phyloP scores from a whole-genome alignment of 768 basidiomycete genomes.

The Flagelloscypha sp. region DNA sequence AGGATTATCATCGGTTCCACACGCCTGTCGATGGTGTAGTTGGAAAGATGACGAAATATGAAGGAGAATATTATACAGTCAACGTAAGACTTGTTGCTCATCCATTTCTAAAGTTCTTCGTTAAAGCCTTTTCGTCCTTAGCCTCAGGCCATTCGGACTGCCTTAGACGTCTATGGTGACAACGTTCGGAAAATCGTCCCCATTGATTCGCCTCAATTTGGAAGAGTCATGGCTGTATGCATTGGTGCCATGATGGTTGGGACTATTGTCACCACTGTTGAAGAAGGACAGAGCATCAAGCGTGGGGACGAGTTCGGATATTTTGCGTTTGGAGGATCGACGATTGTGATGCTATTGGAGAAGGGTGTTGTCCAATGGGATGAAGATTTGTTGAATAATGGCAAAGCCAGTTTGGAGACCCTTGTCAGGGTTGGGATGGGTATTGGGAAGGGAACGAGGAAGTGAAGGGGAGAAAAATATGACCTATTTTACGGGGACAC shows the following conservation, averaged over 20 bases:
- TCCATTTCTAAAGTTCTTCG: not conserved
- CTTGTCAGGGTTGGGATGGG: slow-evolving; percentile 85
- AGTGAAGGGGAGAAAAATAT: no score
- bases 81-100: slow-evolving; percentile 45
- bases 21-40: slow-evolving; percentile 79
- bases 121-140: slow-evolving; percentile 19
- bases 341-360: slow-evolving; percentile 86
- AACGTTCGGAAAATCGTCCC: slow-evolving; percentile 90
- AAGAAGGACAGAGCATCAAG: slow-evolving; percentile 71
- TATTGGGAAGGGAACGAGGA: slow-evolving; percentile 40
- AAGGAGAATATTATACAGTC: slow-evolving; percentile 95
- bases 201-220: slow-evolving; percentile 84
- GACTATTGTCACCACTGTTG: slow-evolving; percentile 79
- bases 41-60: slow-evolving; percentile 73
- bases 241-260: slow-evolving; percentile 96
- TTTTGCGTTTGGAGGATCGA: slow-evolving; percentile 94
- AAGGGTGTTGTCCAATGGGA: slow-evolving; percentile 84
- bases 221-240: slow-evolving; percentile 86
- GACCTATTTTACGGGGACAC: no score
- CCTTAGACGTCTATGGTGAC: slow-evolving; percentile 89
- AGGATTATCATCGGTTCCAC: slow-evolving; percentile 95
- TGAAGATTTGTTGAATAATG: slow-evolving; percentile 80
- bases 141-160: slow-evolving; percentile 90
- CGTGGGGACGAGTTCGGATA: slow-evolving; percentile 90
- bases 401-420: slow-evolving; percentile 81